Evolutionary conservation across 192 early-diverging fungal species (phyloP).

Genomic region (Chytriomyces sp.): DNA sequence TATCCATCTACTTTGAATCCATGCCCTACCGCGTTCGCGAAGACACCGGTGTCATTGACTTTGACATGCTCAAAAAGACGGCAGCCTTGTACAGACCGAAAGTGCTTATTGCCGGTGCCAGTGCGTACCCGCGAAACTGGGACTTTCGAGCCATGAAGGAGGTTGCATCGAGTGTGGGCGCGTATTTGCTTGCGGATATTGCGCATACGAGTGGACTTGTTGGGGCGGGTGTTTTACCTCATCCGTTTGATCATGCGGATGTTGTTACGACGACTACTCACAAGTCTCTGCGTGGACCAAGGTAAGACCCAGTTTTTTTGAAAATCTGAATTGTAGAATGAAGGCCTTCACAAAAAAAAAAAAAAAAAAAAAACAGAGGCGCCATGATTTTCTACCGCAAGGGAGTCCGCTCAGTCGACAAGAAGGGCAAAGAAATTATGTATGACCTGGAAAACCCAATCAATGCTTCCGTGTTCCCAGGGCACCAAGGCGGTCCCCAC

Average conservation of each 20-base stretch:
- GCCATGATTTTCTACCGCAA: slow-evolving; percentile 99
- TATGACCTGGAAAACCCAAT: slow-evolving; percentile 96
- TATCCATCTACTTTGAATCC: slow-evolving; percentile 96
- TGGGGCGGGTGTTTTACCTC: slow-evolving; percentile 83
- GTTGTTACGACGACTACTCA: slow-evolving; percentile 99
- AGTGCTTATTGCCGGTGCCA: slow-evolving; percentile 93
- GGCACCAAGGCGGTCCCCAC: slow-evolving; percentile 98
- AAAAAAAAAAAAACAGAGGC: slow-evolving; percentile 60
- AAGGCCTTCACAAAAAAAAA: too few relatives aligned
- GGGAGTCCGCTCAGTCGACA: slow-evolving; percentile 83
- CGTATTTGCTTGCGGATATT: slow-evolving; percentile 97
- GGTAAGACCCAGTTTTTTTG: background rate
- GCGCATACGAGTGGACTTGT: slow-evolving; percentile 93
- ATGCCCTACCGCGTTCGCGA: slow-evolving; percentile 93
- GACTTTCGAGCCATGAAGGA: slow-evolving; percentile 86
- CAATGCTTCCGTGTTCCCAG: slow-evolving; percentile 97
- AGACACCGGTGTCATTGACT: slow-evolving; percentile 89
- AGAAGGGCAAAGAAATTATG: slow-evolving; percentile 86
- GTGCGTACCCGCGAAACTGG: slow-evolving; percentile 93
- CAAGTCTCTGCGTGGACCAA: slow-evolving; percentile 97
- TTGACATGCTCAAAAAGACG: slow-evolving; percentile 81
- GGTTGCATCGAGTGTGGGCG: slow-evolving; percentile 80
- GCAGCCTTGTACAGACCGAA: slow-evolving; percentile 92
- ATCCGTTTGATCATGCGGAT: slow-evolving; percentile 92
- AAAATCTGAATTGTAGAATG: background rate